A percentile compares a stretch with the other conserved stretches of the same genome.
These are phyloP conservation scores for Balamuthia mandrillaris DNA, from an alignment of 208 protist species.

Conservation along the genomic window DNA sequence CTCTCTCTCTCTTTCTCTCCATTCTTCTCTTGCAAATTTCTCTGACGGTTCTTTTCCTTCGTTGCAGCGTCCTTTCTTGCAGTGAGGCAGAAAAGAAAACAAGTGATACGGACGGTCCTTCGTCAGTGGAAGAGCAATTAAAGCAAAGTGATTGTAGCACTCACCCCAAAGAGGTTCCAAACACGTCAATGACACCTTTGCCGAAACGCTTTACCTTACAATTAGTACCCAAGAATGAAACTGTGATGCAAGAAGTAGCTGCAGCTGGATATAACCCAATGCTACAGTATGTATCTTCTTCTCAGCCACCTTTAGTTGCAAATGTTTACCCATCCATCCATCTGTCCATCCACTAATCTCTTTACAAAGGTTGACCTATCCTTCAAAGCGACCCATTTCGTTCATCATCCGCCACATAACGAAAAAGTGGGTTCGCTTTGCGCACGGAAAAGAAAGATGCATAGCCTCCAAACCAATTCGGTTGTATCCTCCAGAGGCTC, in stretches of 20 bases:
- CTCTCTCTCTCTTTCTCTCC: no score
- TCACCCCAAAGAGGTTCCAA: conserved; percentile 91
- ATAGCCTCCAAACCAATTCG: background rate
- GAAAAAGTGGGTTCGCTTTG: background rate
- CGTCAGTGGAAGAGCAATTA: no score
- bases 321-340: background rate
- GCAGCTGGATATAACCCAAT: conserved; percentile 7
- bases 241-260: background rate
- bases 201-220: conserved; percentile 18
- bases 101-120: no score
- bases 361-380: background rate
- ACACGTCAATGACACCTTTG: conserved; percentile 51
- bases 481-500: background rate
- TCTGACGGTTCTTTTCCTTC: no score
- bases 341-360: background rate
- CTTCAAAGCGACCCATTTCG: conserved; percentile 14
- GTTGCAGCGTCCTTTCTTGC: no score
- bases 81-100: no score
- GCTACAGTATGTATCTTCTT: conserved; percentile 13
- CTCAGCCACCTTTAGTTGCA: no score
- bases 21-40: no score
- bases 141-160: no score
- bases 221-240: background rate
- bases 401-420: conserved; percentile 30
- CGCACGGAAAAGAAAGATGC: background rate